Base-by-base conservation (phyloP, 108 stramenopile species). In the Hondaea fermentalgiana region DNA sequence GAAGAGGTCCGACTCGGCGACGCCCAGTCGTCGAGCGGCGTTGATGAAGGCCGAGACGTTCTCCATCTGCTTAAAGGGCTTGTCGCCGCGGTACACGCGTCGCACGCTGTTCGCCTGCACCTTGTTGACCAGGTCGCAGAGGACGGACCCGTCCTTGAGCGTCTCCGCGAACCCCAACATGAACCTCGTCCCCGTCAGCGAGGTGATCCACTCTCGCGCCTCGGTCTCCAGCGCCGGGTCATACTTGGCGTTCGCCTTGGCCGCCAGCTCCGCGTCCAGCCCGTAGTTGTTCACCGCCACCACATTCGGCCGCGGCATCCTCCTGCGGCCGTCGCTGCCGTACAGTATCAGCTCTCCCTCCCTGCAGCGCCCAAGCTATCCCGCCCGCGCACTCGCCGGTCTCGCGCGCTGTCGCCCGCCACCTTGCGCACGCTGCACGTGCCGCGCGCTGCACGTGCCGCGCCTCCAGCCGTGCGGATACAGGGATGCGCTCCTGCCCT, bases 51-150 rank as follows among this genome's bases (percentile, higher is more conserved):
- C 87, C 23, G 59, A 57, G 29, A 92, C 60, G 53, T 92, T 92
- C 72, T 92, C 92, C 92, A 92, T 92, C 60, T 91, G 91, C 88
- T 92, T 92, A 72, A 92, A 92, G 4, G 92, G 91, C 92, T 91
- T 89, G 87, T 72, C 21, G 23, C 44, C 58, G 59, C 90, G 89
- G 44, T 91, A 89, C 17, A 47, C 83, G 29, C 64, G 87, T 10
- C 60, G 60, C 23, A 92, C 72, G 43, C 89, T 25, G 47, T 90
- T 90, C 12, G 91, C 91, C 44, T 87, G 57, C 83, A 92, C 89
- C 29, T 10, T 55, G 69, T 92, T 92, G 53, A 91, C 87, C 35
- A 92, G 91, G 45, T 88, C 8, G 91, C 91, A 91, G 47, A 92
- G 87, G 49, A 60, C 19, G 0, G 51, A n/a, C 23, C 91, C 91